Evolutionary conservation across 169 alveolate genomes (phyloP), one percentile per base, ranked within the genome.

Genomic region (Miamiensis avidus): DNA sequence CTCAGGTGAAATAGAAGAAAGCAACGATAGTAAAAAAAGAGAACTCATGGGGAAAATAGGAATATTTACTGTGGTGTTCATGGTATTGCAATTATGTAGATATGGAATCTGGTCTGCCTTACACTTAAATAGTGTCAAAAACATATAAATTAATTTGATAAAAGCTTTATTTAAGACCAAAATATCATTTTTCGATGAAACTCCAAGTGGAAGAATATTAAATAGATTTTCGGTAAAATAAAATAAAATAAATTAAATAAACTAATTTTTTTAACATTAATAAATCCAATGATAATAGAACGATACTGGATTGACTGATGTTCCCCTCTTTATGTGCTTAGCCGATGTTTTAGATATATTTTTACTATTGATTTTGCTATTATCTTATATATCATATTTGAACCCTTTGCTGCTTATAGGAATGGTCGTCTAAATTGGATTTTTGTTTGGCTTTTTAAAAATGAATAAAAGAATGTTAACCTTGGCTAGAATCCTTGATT

Each of bases 161-260:
- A 11, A 77, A 15, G 34, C 82, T 0, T 16, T 77, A 20, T 64
- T 77, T 15, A 77, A 72, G n/a, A 72, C 82, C 28, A 31, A 30
- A 25, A 31, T 77, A 28, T 31, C 82, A 1, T 91, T 78, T 82
- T 92, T 87, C 81, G 97, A 94, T 82, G 89, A 89, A 15, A 86
- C 93, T 26, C 96, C 97, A 27, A 87, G 88, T 65, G 97, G 97
- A n/a, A 88, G 89, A 81, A 92, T 92, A n/a, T 75, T 94, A n/a
- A 92, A 90, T 74, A 87, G 91, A 72, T 92, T 94, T 74, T 90
- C 94, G 69, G 69, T 82, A 29, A 30, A 33, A 0, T 31, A 34
- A 33, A 74, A 74, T 27, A 72, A 30, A n/a, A 72, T 11, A 0
- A 72, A 65, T 1, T 76, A 82, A 65, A 1, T 27, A 25, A 31